Evolutionary conservation across 352 stramenopile genomes (phyloP), one percentile per base, ranked within the genome.

Genomic region (Globisporangium heterothallicum): DNA sequence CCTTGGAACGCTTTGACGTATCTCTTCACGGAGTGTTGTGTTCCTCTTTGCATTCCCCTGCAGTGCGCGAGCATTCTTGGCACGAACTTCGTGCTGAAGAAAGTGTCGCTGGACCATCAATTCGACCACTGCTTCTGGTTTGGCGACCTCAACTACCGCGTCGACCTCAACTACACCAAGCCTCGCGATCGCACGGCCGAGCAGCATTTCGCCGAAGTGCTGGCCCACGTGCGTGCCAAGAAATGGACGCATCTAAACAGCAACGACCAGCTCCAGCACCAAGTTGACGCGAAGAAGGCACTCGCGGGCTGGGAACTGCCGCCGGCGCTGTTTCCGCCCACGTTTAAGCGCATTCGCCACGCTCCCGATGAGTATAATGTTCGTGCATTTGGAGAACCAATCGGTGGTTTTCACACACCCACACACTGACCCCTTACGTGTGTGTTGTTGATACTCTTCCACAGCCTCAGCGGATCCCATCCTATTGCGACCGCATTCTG

Each of bases 91-190:
- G 72, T 78, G 2, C 60, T 78, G 49, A 84, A 85, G 59, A 70
- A 83, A 51, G 64, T 94, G 25, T 65, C 76, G 10, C 66, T 90
- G 16, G 83, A 94, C 49, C 75, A 70, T 29, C 84, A 94, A 52
- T 88, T 89, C 22, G 82, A 93, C 61, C 81, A 95, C 64, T 85
- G 76, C 52, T 94, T 94, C 54, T 90, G 71, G 70, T 85, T 94
- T 22, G 85, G 85, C 7, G 85, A 95, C 48, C 72, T 95, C 22
- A 95, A 95, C 66, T 94, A 95, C 58, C 75, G 84, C 43, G 49
- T 94, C 25, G 81, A 94, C 46, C 58, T 90, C 45, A 78, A 68
- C 55, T 86, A 90, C 63, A 65, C 63, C 1, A 65, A 70, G 24
- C 43, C 50, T 13, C 42, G 61, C 7, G 63, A 82, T 19, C 72